Conservation (phyloP, 139 green algal genomes). For the Zygnema circumcarinatum region DNA sequence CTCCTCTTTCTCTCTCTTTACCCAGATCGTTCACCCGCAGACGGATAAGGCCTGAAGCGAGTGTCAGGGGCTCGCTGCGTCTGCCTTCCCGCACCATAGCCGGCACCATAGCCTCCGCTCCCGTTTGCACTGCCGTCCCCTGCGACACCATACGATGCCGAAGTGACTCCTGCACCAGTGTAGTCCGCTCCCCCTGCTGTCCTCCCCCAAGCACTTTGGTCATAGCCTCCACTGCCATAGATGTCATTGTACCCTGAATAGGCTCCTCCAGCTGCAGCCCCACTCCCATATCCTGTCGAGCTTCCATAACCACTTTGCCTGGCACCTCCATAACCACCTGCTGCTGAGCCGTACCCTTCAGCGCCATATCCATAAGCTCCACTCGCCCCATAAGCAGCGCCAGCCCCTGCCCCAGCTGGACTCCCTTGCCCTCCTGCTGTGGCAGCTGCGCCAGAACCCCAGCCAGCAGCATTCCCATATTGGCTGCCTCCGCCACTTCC, state of each 20-base stretch:
- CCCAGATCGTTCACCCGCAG: slow-evolving; percentile 1
- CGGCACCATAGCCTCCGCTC: background rate
- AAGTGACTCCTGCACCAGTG: background rate
- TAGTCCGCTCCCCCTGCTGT: background rate
- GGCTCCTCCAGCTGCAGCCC: background rate
- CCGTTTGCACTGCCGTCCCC: background rate
- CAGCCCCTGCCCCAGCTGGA: slow-evolving; percentile 5
- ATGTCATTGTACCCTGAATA: slow-evolving; percentile 27
- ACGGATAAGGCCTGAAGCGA: slow-evolving; percentile 14
- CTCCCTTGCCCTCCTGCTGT: background rate
- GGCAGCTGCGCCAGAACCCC: background rate
- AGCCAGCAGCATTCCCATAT: slow-evolving; percentile 9
- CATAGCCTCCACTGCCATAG: slow-evolving; percentile 23
- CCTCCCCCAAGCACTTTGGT: slow-evolving; percentile 20
- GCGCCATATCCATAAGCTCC: slow-evolving; percentile 23
- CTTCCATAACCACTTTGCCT: background rate
- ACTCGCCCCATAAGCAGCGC: slow-evolving; percentile 8
- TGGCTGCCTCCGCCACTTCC: background rate
- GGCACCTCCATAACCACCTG: slow-evolving; percentile 12
- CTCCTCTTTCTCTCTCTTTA: background rate
- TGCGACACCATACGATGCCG: slow-evolving; percentile 1
- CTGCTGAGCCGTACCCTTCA: slow-evolving; percentile 16
- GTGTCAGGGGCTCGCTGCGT: background rate
- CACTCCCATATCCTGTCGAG: slow-evolving; percentile 27
- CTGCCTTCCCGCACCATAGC: background rate